A percentile compares a stretch with the other conserved stretches of the same genome.
These are phyloP conservation scores for Coniochaeta prunicola DNA, from an alignment of 2,329 filamentous ascomycete genomes.

Conservation along the genomic window DNA sequence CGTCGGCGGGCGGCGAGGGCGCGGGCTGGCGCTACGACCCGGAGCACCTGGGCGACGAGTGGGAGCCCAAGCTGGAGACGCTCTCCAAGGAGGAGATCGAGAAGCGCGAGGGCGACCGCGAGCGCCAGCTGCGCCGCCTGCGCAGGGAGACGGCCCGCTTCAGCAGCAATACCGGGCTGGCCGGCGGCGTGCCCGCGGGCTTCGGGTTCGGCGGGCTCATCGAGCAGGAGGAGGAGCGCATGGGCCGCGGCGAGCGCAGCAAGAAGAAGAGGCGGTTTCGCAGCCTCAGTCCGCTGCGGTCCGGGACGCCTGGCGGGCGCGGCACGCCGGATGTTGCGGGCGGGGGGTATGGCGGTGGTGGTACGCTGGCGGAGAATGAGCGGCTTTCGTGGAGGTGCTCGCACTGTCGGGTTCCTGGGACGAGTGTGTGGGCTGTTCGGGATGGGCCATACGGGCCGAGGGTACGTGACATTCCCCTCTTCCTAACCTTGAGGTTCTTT, in stretches of 20 bases:
- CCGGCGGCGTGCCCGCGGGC: constrained; percentile 61
- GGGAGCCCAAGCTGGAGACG: constrained; percentile 75
- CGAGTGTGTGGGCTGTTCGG: constrained; percentile 87
- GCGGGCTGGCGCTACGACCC: constrained; percentile 95
- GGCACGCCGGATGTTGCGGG: constrained; percentile 76
- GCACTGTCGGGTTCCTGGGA: constrained; percentile 83
- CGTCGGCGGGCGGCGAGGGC: constrained; percentile 19
- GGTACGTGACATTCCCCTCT: constrained; percentile 47
- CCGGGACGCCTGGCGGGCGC: constrained; percentile 59
- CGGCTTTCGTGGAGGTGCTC: constrained; percentile 77
- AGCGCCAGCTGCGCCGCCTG: constrained; percentile 79
- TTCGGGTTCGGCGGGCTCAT: constrained; percentile 42
- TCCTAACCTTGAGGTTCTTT: constrained; percentile 4
- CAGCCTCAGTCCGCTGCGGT: constrained; percentile 71
- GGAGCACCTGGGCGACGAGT: constrained; percentile 76
- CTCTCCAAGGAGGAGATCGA: constrained; percentile 96
- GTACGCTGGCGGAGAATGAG: constrained; percentile 68
- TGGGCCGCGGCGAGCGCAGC: constrained; percentile 85
- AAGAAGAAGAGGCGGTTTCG: constrained; percentile 94
- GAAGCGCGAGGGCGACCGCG: constrained; percentile 88
- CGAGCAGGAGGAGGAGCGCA: constrained; percentile 65
- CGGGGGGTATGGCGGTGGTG: constrained; percentile 60
- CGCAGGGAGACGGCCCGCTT: constrained; percentile 89
- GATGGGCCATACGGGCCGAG: constrained; percentile 81
- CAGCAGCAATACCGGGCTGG: constrained; percentile 72